A percentile compares a stretch with the other conserved stretches of the same genome.
Evolutionary conservation across 352 stramenopile genomes (phyloP).

Genomic region (Pythium volutum): DNA sequence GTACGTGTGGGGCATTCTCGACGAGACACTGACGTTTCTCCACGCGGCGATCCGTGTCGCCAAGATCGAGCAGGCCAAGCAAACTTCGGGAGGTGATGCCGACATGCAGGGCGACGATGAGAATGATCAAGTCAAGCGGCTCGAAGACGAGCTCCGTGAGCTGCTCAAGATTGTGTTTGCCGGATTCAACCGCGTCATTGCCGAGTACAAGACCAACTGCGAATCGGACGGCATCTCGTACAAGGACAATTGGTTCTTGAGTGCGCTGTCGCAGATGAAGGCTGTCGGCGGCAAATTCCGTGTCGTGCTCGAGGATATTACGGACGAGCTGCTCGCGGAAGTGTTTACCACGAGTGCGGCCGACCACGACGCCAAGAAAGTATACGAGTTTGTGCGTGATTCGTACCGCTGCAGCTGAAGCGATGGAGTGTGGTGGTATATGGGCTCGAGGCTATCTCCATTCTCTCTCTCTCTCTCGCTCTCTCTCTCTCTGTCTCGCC

Average conservation of each 20-base stretch:
- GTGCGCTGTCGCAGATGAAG: constrained; percentile 69
- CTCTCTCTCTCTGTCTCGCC: too few species aligned
- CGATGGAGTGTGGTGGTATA: neutral
- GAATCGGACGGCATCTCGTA: constrained; percentile 66
- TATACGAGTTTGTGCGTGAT: constrained; percentile 70
- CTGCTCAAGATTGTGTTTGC: constrained; percentile 57
- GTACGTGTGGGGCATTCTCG: constrained; percentile 82
- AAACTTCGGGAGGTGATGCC: constrained; percentile 32
- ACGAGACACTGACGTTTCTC: constrained; percentile 65
- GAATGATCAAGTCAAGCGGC: constrained; percentile 22
- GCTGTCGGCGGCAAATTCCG: constrained; percentile 58
- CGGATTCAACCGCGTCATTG: constrained; percentile 70
- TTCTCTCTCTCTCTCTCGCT: too few species aligned
- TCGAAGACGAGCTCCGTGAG: constrained; percentile 48
- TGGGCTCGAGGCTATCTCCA: neutral
- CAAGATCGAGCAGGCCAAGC: constrained; percentile 31
- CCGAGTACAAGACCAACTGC: constrained; percentile 75
- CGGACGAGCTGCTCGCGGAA: constrained; percentile 47
- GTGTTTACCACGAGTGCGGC: constrained; percentile 52
- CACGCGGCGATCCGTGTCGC: constrained; percentile 38
- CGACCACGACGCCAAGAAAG: constrained; percentile 67
- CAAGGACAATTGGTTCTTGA: constrained; percentile 82
- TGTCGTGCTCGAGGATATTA: constrained; percentile 45
- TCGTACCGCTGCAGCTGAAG: constrained; percentile 54
- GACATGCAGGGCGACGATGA: constrained; percentile 48